Evolutionary conservation across 2,329 filamentous ascomycete genomes (phyloP), one percentile per base, ranked within the genome.

Genomic region (Hypoxylon sp.): DNA sequence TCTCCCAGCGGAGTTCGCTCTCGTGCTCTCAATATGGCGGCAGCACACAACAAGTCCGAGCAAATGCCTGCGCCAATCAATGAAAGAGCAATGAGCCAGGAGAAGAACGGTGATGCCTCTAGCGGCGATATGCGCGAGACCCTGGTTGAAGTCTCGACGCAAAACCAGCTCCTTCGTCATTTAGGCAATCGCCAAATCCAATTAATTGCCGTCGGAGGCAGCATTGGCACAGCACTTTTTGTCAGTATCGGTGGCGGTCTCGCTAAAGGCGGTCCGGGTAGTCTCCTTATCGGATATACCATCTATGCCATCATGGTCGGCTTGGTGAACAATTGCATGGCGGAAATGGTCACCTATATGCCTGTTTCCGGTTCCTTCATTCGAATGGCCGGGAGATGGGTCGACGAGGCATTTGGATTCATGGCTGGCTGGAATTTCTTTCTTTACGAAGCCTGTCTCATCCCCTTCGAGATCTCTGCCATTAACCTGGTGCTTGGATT

Each of bases 401-500:
- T 88, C 9, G 89, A 91, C 75, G 88, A 90, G n/a, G 83, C 89
- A 9, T 80, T 88, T 19, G 88, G 88, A 34, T 90, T 91, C 73
- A 84, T 83, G 75, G 81, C 78, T 14, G 80, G 80, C 21, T 82
- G 79, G 79, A 82, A 82, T 66, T 82, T 82, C 70, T 82, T 82
- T 60, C 72, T 82, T 21, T 82, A 81, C 71, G 79, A 82, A 61
- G 80, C 80, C 1, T 74, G 77, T 50, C 74, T 81, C 1, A 81
- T 82, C 46, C 80, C 80, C 2, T 82, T 80, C 66, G 80, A 82
- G 69, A 81, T 82, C 46, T 78, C 78, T 1, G 80, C 80, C 13
- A 69, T 81, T 51, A 76, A 81, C 75, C 61, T 78, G 72, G 82
- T 82, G 2, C 76, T 86, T 32, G 76, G 76, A 5, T 86, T 80